Evolutionary conservation across 805 yeast species (phyloP).

Genomic region (Candida germanica): DNA sequence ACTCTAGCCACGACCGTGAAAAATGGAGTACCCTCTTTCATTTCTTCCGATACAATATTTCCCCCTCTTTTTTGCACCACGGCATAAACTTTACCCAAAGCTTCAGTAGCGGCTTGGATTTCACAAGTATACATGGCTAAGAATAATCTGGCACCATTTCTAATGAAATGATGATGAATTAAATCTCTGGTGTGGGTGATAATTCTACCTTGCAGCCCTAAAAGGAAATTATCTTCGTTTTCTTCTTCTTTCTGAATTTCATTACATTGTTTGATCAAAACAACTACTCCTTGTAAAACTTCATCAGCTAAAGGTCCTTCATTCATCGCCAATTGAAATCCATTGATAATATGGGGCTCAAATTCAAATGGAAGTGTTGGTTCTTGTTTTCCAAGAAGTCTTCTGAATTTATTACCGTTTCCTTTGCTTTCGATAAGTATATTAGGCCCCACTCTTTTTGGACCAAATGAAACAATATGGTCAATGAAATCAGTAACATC

Average conservation of each 20-base stretch:
- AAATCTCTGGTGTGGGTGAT: constrained; percentile 70
- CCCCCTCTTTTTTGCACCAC: constrained; percentile 91
- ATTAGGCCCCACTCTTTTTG: constrained; percentile 73
- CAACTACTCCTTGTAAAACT: constrained; percentile 78
- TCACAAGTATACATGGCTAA: constrained; percentile 94
- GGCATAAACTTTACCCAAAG: constrained; percentile 90
- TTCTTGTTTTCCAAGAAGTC: constrained; percentile 17
- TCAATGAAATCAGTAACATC: constrained; percentile 20
- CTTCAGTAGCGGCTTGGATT: constrained; percentile 92
- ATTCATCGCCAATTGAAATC: constrained; percentile 75
- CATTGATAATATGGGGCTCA: constrained; percentile 69
- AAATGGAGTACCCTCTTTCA: constrained; percentile 98
- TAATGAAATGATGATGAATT: constrained; percentile 66
- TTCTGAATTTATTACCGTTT: constrained; percentile 25
- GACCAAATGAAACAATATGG: constrained; percentile 66
- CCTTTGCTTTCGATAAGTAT: constrained; percentile 55
- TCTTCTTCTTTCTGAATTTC: constrained; percentile 22
- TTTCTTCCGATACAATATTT: constrained; percentile 79
- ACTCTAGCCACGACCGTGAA: constrained; percentile 80
- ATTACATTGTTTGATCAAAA: constrained; percentile 30
- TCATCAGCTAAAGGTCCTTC: constrained; percentile 91
- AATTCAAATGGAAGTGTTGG: constrained; percentile 27
- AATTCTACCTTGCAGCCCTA: constrained; percentile 65
- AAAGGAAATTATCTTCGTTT: constrained; percentile 23
- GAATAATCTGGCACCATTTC: constrained; percentile 86